Evolutionary conservation across 1,139 yeast genomes (phyloP).

Genomic region (Geotrichum phurueaensis): DNA sequence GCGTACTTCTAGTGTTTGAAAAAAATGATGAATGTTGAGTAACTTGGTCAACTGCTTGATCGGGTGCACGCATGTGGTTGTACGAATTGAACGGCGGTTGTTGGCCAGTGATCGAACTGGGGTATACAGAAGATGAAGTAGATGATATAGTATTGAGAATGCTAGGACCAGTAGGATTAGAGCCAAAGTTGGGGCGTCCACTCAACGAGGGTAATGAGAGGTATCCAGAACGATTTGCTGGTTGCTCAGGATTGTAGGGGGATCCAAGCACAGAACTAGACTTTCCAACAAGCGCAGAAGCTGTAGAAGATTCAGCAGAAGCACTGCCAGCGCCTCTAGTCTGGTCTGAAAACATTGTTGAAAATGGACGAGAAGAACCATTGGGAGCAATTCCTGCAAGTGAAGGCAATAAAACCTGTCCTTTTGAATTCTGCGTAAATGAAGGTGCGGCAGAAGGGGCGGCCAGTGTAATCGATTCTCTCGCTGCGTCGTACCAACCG

Average conservation of each 20-base stretch:
- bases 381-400: slow-evolving; percentile 2
- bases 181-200: not conserved
- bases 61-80: slow-evolving; percentile 8
- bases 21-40: slow-evolving; percentile 10
- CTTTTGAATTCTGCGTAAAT: not conserved
- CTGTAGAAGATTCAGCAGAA: not conserved
- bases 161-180: not conserved
- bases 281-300: not conserved
- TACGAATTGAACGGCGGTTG: slow-evolving; percentile 14
- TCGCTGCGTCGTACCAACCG: slow-evolving; percentile 3
- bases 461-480: not conserved
- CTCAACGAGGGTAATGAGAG: not conserved
- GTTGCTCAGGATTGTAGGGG: not conserved
- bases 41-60: slow-evolving; percentile 5
- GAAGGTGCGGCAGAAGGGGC: slow-evolving; percentile 4
- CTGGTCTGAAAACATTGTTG: not conserved
- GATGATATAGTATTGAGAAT: not conserved
- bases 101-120: slow-evolving; percentile 6
- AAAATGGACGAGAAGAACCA: not conserved
- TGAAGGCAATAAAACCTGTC: slow-evolving; percentile 11
- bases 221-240: slow-evolving; percentile 4
- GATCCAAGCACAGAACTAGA: not conserved
- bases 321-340: not conserved
- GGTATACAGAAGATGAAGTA: slow-evolving; percentile 5
- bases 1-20: slow-evolving; percentile 8